These are phyloP conservation scores for Cyclocybe aegerita DNA, from an alignment of 768 basidiomycete species.

Conservation along the genomic window DNA sequence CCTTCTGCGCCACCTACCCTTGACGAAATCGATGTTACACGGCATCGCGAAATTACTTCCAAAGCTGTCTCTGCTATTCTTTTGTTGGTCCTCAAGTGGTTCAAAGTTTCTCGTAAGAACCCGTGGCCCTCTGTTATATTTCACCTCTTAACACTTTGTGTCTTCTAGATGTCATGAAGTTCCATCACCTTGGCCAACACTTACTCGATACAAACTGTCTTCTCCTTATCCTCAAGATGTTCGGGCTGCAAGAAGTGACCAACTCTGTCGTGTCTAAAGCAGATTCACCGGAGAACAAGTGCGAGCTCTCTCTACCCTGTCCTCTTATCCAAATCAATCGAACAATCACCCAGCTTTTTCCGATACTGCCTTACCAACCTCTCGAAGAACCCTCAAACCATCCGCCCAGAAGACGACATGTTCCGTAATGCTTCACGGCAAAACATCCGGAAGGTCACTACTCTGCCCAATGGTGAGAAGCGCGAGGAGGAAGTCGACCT, in stretches of 20 bases:
- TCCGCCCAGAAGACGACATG: slow-evolving; percentile 65
- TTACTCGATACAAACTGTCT: slow-evolving; percentile 95
- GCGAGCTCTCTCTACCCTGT: background rate
- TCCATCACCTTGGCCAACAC: slow-evolving; percentile 95
- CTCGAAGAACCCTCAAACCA: slow-evolving; percentile 59
- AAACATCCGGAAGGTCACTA: slow-evolving; percentile 51
- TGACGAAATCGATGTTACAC: slow-evolving; percentile 90
- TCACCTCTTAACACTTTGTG: background rate
- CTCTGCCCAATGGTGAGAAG: slow-evolving; percentile 70
- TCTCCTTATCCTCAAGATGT: slow-evolving; percentile 94
- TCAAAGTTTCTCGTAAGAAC: slow-evolving; percentile 92
- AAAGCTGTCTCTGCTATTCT: slow-evolving; percentile 97
- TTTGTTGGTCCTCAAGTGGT: slow-evolving; percentile 91
- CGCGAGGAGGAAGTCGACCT: slow-evolving; percentile 89
- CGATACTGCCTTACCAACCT: slow-evolving; percentile 85
- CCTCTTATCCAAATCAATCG: background rate
- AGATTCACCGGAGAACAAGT: slow-evolving; percentile 88
- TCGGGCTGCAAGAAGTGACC: slow-evolving; percentile 92
- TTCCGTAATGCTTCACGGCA: slow-evolving; percentile 55
- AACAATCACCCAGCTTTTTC: slow-evolving; percentile 75
- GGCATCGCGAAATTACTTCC: slow-evolving; percentile 96
- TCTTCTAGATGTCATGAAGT: slow-evolving; percentile 89
- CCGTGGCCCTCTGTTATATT: background rate
- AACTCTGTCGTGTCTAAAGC: slow-evolving; percentile 83
- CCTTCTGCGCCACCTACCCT: slow-evolving; percentile 69